A percentile compares a stretch with the other conserved stretches of the same genome.
These are phyloP conservation scores for Moesziomyces parantarcticus DNA, from an alignment of 1,284 basidiomycete species.

Conservation along the genomic window DNA sequence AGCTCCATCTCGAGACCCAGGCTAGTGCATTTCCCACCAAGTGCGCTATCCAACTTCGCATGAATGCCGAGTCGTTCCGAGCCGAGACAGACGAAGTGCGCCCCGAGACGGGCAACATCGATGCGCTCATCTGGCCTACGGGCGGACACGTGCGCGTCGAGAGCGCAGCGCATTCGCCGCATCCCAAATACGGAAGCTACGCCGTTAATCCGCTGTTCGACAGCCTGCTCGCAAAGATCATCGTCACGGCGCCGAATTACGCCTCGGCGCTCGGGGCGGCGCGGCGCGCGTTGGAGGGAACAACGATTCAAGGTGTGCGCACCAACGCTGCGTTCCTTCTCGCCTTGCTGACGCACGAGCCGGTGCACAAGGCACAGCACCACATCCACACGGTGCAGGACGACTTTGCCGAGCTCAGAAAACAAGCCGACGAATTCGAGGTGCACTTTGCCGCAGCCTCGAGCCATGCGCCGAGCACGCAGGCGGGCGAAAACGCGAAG, in stretches of 20 bases:
- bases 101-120: constrained; percentile 28
- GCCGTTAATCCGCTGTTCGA: constrained; percentile 43
- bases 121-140: constrained; percentile 22
- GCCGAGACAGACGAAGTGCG: constrained; percentile 19
- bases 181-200: constrained; percentile 14
- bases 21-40: constrained; percentile 7
- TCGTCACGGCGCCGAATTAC: constrained; percentile 43
- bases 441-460: neutral
- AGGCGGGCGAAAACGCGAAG: neutral
- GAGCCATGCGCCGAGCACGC: neutral
- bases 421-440: constrained; percentile 4
- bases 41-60: constrained; percentile 32
- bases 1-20: constrained; percentile 9
- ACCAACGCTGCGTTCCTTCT: constrained; percentile 38
- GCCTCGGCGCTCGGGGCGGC: constrained; percentile 13
- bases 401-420: constrained; percentile 5
- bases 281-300: constrained; percentile 16
- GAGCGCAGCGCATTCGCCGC: constrained; percentile 45
- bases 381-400: constrained; percentile 33
- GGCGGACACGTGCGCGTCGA: constrained; percentile 48
- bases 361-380: constrained; percentile 13
- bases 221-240: constrained; percentile 53
- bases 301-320: constrained; percentile 24
- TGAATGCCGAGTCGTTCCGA: constrained; percentile 44
- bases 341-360: constrained; percentile 19